Evolutionary conservation across 768 basidiomycete genomes (phyloP).

Genomic region (Tephrocybe sp.): DNA sequence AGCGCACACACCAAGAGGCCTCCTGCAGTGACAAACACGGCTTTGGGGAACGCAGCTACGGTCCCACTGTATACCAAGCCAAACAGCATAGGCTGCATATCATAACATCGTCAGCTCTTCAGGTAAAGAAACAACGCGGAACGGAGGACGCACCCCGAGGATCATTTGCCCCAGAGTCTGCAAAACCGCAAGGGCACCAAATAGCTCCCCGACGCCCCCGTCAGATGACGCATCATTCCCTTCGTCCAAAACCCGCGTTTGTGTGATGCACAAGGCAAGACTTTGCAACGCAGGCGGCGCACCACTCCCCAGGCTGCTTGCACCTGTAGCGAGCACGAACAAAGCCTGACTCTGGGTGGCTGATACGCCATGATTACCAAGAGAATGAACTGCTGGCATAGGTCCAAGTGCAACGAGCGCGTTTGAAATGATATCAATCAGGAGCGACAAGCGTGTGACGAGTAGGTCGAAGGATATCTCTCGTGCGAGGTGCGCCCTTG

Average conservation of each 20-base stretch:
- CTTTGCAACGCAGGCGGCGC: slow-evolving; percentile 70
- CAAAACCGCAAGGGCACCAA: slow-evolving; percentile 71
- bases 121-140: too few relatives aligned
- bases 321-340: slow-evolving; percentile 61
- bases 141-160: too few relatives aligned
- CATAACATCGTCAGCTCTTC: too few relatives aligned
- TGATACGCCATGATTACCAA: neutral
- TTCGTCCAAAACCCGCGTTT: slow-evolving; percentile 39
- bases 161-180: slow-evolving; percentile 74
- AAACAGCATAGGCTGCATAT: slow-evolving; percentile 77
- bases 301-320: slow-evolving; percentile 67
- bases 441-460: slow-evolving; percentile 58
- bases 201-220: slow-evolving; percentile 51
- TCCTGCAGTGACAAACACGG: slow-evolving; percentile 62
- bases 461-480: slow-evolving; percentile 74
- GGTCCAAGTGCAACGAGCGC: slow-evolving; percentile 56
- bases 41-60: slow-evolving; percentile 66
- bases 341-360: slow-evolving; percentile 37
- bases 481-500: slow-evolving; percentile 51
- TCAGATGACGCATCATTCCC: slow-evolving; percentile 18
- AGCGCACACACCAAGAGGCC: slow-evolving; percentile 45
- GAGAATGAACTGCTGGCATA: slow-evolving; percentile 36
- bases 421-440: slow-evolving; percentile 68
- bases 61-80: slow-evolving; percentile 70
- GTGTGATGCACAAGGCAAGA: slow-evolving; percentile 64